phyloP scores from a whole-genome alignment of 2,329 filamentous ascomycete species.

The Nigrograna mackinnonii region DNA sequence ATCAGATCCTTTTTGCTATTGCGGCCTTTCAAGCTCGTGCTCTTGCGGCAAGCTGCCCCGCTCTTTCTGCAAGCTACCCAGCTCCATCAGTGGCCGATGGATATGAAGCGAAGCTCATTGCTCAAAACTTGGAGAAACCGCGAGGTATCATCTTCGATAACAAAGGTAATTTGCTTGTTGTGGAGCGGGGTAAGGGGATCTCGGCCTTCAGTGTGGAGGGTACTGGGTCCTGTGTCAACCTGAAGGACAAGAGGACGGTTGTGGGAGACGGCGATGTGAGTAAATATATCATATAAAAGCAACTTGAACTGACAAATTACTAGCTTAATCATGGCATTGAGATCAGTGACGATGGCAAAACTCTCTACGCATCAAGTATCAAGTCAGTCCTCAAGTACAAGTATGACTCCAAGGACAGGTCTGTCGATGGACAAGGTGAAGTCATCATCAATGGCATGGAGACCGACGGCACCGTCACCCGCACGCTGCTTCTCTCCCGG shows the following conservation, averaged over 20 bases:
- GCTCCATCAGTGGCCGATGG: constrained; percentile 40
- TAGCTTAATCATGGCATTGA: constrained; percentile 53
- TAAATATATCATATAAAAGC: not conserved
- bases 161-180: constrained; percentile 47
- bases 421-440: constrained; percentile 43
- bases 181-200: constrained; percentile 41
- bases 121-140: constrained; percentile 44
- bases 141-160: constrained; percentile 49
- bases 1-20: constrained; percentile 8
- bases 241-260: constrained; percentile 13
- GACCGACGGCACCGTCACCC: constrained; percentile 61
- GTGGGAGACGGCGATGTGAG: constrained; percentile 14
- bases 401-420: constrained; percentile 58
- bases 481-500: constrained; percentile 66
- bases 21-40: constrained; percentile 12
- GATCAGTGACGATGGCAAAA: constrained; percentile 45
- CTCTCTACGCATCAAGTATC: constrained; percentile 56
- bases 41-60: constrained; percentile 14
- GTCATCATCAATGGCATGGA: constrained; percentile 65
- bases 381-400: constrained; percentile 62
- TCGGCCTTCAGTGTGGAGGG: constrained; percentile 33
- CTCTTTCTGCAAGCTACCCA: constrained; percentile 30
- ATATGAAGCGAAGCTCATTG: constrained; percentile 44
- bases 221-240: constrained; percentile 12
- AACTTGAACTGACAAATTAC: not conserved